A percentile compares a stretch with the other conserved stretches of the same genome.
These are phyloP conservation scores for Gonium pectorale DNA, from an alignment of 139 green algal genomes.

Conservation along the genomic window DNA sequence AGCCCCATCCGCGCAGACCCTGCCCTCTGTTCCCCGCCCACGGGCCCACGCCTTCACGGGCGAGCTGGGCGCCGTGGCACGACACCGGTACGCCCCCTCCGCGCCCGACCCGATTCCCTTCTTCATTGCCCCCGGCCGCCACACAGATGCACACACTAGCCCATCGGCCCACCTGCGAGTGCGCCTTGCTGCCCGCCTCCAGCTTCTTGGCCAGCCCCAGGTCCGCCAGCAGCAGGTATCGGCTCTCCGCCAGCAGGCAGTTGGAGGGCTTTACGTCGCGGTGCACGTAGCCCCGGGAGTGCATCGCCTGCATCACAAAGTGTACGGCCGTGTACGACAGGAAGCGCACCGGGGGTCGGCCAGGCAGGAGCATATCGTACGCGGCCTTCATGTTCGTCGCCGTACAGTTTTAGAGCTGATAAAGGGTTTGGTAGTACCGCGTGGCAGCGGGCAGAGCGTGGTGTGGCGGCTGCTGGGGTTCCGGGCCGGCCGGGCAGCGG, in stretches of 20 bases:
- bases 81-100: no score
- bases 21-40: no score
- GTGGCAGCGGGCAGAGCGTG: no score
- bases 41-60: no score
- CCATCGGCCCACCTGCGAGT: slow-evolving; percentile 44
- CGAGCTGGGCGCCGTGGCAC: no score
- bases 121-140: no score
- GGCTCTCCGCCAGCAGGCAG: slow-evolving; percentile 47
- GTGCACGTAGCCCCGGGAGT: slow-evolving; percentile 93
- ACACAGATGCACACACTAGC: no score
- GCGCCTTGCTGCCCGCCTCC: slow-evolving; percentile 2
- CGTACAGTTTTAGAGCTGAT: not conserved
- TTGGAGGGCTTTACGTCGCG: slow-evolving; percentile 65
- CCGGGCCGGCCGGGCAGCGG: no score
- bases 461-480: no score
- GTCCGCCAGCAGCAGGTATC: slow-evolving; percentile 54
- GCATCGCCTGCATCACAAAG: slow-evolving; percentile 67
- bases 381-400: not conserved
- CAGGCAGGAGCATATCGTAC: not conserved
- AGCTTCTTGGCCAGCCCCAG: slow-evolving; percentile 52
- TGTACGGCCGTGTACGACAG: not conserved
- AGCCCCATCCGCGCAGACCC: no score
- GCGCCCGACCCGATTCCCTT: no score
- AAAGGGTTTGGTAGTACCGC: not conserved
- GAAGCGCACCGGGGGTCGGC: not conserved